Evolutionary conservation across 768 basidiomycete species (phyloP), one percentile per base, ranked within the genome.

Genomic region (Mrakia frigida): DNA sequence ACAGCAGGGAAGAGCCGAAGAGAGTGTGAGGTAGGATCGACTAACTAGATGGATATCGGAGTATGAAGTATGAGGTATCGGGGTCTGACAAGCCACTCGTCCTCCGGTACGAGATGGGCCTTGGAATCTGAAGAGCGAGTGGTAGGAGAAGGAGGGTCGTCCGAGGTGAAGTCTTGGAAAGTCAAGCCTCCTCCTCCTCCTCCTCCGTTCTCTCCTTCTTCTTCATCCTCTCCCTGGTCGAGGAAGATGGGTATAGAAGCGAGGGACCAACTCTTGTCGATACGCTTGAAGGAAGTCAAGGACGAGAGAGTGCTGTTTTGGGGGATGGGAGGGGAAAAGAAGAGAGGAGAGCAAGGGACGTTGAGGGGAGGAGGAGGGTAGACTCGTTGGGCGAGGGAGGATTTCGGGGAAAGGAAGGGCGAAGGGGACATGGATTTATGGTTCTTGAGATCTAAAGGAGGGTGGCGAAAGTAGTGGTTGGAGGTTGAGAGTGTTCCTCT

Each of bases 191-290:
- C 31, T 63, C 31, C 61, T 31, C 23, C 23, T 23, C 23, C 10
- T 59, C 61, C 61, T 37, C 33, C 35, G 1, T 33, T 31, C 31
- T 37, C 61, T 31, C 18, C 61, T 3, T 63, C 31, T 18, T 25
- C 61, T 0, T 63, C 31, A 33, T 63, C 61, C 61, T 35, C 61
- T 31, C 61, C 61, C 61, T 35, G 61, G 50, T 70, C 70, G 70
- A 70, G 70, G 23, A 70, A 70, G 50, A 70, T 70, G 28, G 70
- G 70, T 21, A 70, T 70, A 2, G 70, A 70, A 50, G 70, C 39
- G 14, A 70, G 23, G 1, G 39, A 43, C 70, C 43, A 70, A 11
- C 39, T 70, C 31, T 50, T 39, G 11, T 70, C 50, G 46, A 43
- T 41, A 4, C 70, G 70, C 9, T 43, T n/a, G 7, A 11, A 35